Evolutionary conservation across 73 alveolate species (phyloP), one percentile per base, ranked within the genome.

Genomic region (Paramecium primaurelia): DNA sequence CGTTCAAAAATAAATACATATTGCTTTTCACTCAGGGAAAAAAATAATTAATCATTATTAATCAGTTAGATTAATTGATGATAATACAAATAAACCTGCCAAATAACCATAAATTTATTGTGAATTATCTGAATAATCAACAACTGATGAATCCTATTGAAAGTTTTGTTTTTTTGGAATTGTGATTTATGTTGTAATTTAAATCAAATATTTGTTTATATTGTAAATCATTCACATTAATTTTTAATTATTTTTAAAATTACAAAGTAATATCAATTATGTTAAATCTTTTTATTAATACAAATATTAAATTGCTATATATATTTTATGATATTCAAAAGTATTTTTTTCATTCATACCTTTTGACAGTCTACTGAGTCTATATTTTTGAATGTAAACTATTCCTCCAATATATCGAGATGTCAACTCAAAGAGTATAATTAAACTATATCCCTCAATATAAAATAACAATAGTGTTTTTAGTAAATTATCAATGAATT

Each of bases 11-110:
- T 64, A 64, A 49, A 87, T 96, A 30, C 95, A 95, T 86, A 58
- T 96, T 30, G 95, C 96, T 59, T 96, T 95, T 77, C 99, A 96
- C 88, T 88, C 86, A 45, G 99, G 99, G 11, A 64, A 64, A 18
- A 64, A 64, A 12, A 64, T 64, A 11, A 64, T 64, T 20, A 94
- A 95, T 84, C 99, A 96, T 91, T 96, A 96, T 86, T 93, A 93
- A 88, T 89, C 96, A 36, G 97, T 96, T 58, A 92, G 99, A 42
- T 64, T 92, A 86, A 58, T 89, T 36, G 97, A 95, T 44, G 99
- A 95, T 69, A 75, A 92, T 71, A 77, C 80, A 37, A 91, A 93
- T 58, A 97, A 95, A 20, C 93, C 93, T 11, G 92, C 92, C 20
- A 71, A 64, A 64, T n/a, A 64, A 64, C 84, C 84, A 32, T 26